Evolutionary conservation across 2,329 filamentous ascomycete species (phyloP), one percentile per base, ranked within the genome.

Genomic region (Trichophyton schoenleinii): DNA sequence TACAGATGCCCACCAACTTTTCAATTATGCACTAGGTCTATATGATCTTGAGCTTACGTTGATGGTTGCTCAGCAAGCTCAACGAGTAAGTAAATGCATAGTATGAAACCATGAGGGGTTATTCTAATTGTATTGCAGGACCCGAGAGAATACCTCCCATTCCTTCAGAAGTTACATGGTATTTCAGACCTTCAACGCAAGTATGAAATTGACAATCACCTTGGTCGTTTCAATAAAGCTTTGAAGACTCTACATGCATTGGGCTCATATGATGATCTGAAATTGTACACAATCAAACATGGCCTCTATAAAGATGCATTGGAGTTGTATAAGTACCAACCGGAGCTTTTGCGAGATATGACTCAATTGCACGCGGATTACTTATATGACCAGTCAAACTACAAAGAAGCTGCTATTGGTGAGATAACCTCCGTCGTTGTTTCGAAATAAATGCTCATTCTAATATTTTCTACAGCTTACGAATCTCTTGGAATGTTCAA

Each of bases 141-240:
- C 68, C 94, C 94, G 0, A 81, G 91, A 67, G 94, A 99, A 72
- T 99, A 99, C 68, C 82, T 97, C 6, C 94, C 94, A 3, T 97
- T 97, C 70, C 84, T 99, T 58, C 91, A 96, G 70, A 86, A 86
- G 41, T 81, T 99, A 1, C 89, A 96, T 71, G 81, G 86, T 63
- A 81, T 95, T 67, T 76, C 87, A 0, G 80, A 83, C 9, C 73
- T 88, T 9, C 84, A 90, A 20, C 85, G 89, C 49, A 82, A 85
- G 59, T 96, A 91, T 67, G 84, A 85, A 48, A 95, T 99, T 59
- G 94, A 99, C 70, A 87, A 97, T 69, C 86, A 96, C 70, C 83
- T 99, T 3, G 83, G 82, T 38, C 86, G 90, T 13, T 82, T 85
- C 55, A 73, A 78, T 48, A 96, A 95, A 75, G 92, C 94, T 0